Evolutionary conservation across 2,329 filamentous ascomycete genomes (phyloP), one percentile per base, ranked within the genome.

Genomic region (Orbilia blumenaviensis): DNA sequence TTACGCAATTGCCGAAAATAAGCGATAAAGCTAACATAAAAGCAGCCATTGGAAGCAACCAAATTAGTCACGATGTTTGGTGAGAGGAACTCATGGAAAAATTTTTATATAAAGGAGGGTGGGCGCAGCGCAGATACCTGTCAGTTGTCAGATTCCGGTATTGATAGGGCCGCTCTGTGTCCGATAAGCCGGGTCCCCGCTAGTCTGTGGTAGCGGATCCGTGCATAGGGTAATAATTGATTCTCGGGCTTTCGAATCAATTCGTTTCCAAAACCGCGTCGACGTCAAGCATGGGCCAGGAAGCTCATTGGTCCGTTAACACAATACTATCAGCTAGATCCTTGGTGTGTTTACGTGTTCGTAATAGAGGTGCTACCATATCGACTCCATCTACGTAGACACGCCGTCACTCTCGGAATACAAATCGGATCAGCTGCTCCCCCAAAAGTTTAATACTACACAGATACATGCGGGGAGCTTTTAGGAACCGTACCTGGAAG

Each of bases 1-100:
- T 69, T 68, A 76, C 72, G 66, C 66, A 76, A 69, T 69, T 76
- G 72, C 72, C 72, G 72, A 76, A 76, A 69, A 69, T 76, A 76
- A 76, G 72, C 72, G 72, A 76, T 38, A 48, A 29, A 58, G 29
- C 60, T 72, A 72, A 66, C 32, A 72, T 66, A 72, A 64, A 72
- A 72, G 67, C 50, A 66, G 67, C 60, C 48, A 64, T 72, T 72
- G 48, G 60, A 58, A 46, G 46, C 60, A 42, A 29, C 50, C 67
- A 60, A 72, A 72, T 72, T 72, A 67, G 71, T 75, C 63, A 75
- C 48, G 52, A 68, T 58, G 44, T 48, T 48, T 50, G 8, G 10
- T 27, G 38, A 72, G 67, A 72, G 67, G 58, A 72, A 72, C 67
- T 72, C 67, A 25, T 12, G 10, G 48, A 60, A 72, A 64, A 58